Base-by-base conservation (phyloP, 805 yeast species). In the Debaryomyces prosopidis region DNA sequence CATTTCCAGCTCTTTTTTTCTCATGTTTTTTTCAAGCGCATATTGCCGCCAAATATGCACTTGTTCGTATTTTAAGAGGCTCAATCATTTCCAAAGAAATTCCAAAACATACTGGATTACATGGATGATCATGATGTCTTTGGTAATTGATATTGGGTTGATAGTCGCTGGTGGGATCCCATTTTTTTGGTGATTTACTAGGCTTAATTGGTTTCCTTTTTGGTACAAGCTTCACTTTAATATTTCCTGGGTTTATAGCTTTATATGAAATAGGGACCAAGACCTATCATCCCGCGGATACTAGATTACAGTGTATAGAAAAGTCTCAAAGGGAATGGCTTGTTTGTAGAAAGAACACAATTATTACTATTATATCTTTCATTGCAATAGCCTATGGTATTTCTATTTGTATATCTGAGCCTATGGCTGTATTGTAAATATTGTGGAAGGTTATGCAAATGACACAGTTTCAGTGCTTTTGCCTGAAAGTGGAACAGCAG, bases 161-260 rank as follows among this genome's bases (percentile, higher is more conserved):
- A 45, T 43, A 8, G 40, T 47, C 11, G 50, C 50, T 35, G 47
- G 50, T 32, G 47, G 47, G 14, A 44, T 47, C 26, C 50, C 50
- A 20, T n/a, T 47, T 47, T 36, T 47, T 47, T 23, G 28, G 28
- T 20, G 50, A 47, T 38, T 47, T 47, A 35, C 36, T 47, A 15
- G 47, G 45, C 6, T 44, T 47, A 27, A 44, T 47, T 37, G 50
- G 50, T 26, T 36, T 47, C 18, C 44, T 47, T 40, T 32, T 47
- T 18, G 50, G 50, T 12, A 32, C 50, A 14, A 11, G 20, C 16
- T 47, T 47, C 16, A 28, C 42, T n/a, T 42, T 47, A 18, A 44
- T 47, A 23, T 26, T 47, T 40, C 50, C 50, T 20, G 47, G 42
- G 10, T 40, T 44, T 23, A 40, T 47, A 47, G 42, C 44, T 6